Conservation (phyloP, 768 basidiomycete species). For the Agaricus subrufescens region DNA sequence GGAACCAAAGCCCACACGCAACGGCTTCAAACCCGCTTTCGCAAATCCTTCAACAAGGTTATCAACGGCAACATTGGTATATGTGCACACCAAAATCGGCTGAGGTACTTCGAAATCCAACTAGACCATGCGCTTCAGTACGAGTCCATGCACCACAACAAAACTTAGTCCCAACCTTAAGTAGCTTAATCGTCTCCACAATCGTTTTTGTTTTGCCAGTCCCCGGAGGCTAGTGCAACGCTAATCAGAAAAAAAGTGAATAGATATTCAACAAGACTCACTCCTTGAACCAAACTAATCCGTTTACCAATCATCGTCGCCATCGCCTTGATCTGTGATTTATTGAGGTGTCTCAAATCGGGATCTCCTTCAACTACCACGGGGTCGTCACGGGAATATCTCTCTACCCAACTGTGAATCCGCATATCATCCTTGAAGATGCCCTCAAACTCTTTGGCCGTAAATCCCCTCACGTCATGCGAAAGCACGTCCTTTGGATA, state of each 20-base stretch:
- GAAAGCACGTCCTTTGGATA: slow-evolving; percentile 8
- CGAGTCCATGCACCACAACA: not conserved
- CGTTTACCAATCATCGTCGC: slow-evolving; percentile 83
- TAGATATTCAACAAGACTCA: slow-evolving; percentile 30
- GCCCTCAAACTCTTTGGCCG: slow-evolving; percentile 26
- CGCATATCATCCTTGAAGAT: slow-evolving; percentile 68
- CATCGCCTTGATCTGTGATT: slow-evolving; percentile 75
- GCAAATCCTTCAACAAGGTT: slow-evolving; percentile 79
- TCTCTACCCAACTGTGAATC: slow-evolving; percentile 76
- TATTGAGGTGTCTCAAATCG: slow-evolving; percentile 55
- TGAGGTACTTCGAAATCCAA: slow-evolving; percentile 76
- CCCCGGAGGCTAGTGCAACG: slow-evolving; percentile 64
- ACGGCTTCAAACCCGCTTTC: slow-evolving; percentile 56
- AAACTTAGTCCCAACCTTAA: slow-evolving; percentile 48
- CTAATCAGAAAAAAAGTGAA: not conserved
- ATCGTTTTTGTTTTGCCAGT: slow-evolving; percentile 94
- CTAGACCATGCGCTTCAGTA: slow-evolving; percentile 26
- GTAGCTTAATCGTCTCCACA: slow-evolving; percentile 73
- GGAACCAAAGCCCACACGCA: slow-evolving; percentile 69
- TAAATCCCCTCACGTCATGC: slow-evolving; percentile 6
- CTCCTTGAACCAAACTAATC: slow-evolving; percentile 83
- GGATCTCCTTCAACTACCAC: slow-evolving; percentile 78
- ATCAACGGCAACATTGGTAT: slow-evolving; percentile 91
- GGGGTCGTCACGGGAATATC: slow-evolving; percentile 58
- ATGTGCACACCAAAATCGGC: slow-evolving; percentile 88